Percentiles rank a stretch among this genome's conserved stretches.
These are phyloP conservation scores for Diplodia seriata DNA, from an alignment of 2,329 filamentous ascomycete genomes.

Conservation along the genomic window DNA sequence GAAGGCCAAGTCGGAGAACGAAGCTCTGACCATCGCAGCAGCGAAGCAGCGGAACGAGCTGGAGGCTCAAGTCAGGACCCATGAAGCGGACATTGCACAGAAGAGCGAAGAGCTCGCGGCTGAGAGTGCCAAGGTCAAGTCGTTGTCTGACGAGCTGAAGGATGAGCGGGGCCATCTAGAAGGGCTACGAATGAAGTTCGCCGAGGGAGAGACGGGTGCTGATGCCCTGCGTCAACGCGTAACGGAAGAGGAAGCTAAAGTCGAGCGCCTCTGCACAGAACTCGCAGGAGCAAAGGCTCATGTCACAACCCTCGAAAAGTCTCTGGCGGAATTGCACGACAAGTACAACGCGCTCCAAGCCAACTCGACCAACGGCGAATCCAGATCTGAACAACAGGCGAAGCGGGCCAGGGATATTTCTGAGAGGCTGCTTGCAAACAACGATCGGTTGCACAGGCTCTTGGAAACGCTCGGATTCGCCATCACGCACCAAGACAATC, in stretches of 20 bases:
- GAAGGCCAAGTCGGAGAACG: slow-evolving; percentile 56
- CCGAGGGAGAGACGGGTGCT: slow-evolving; percentile 83
- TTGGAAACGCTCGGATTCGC: slow-evolving; percentile 88
- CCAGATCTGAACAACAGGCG: slow-evolving; percentile 61
- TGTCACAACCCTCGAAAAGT: slow-evolving; percentile 76
- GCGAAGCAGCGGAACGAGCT: slow-evolving; percentile 50
- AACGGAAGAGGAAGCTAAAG: slow-evolving; percentile 75
- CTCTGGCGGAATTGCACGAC: slow-evolving; percentile 72
- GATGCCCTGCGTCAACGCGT: slow-evolving; percentile 77
- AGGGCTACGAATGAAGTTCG: slow-evolving; percentile 72
- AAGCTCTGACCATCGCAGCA: slow-evolving; percentile 48
- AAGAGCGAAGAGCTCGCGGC: slow-evolving; percentile 54
- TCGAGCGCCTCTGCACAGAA: slow-evolving; percentile 71
- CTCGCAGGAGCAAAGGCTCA: slow-evolving; percentile 78
- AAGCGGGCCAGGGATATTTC: slow-evolving; percentile 82
- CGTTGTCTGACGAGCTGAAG: slow-evolving; percentile 61
- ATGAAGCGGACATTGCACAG: slow-evolving; percentile 48
- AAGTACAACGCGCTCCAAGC: slow-evolving; percentile 64
- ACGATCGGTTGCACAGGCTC: slow-evolving; percentile 81
- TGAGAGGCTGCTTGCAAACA: slow-evolving; percentile 80
- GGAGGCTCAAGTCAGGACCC: slow-evolving; percentile 46
- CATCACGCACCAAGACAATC: slow-evolving; percentile 73
- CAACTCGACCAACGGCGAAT: slow-evolving; percentile 42
- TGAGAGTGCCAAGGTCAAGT: slow-evolving; percentile 55
- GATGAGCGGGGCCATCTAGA: slow-evolving; percentile 74